phyloP scores from a whole-genome alignment of 495 filamentous ascomycete species.

The Daldinia childiae region DNA sequence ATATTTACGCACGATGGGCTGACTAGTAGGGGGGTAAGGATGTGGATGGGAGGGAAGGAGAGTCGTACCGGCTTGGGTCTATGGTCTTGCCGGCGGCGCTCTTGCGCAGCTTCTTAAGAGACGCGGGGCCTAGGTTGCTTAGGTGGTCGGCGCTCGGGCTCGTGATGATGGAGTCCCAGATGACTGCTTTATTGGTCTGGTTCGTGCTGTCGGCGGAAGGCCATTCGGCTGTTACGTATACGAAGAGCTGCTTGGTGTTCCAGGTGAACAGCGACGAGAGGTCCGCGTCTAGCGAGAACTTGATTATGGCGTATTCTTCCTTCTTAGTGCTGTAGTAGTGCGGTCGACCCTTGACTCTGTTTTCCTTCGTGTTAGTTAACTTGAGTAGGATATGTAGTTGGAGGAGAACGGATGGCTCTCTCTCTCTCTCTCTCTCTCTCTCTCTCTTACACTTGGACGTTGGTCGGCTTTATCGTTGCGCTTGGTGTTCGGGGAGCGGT shows the following conservation, averaged over 20 bases:
- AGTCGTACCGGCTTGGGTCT: constrained; percentile 59
- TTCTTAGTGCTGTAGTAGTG: constrained; percentile 93
- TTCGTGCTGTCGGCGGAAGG: constrained; percentile 57
- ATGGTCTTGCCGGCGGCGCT: constrained; percentile 61
- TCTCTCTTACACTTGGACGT: constrained; percentile 82
- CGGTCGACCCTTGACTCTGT: constrained; percentile 83
- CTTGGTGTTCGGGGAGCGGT: constrained; percentile 73
- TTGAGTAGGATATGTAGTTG: neutral
- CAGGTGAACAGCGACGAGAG: constrained; percentile 93
- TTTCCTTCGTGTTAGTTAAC: constrained; percentile 12
- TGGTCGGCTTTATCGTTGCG: constrained; percentile 71
- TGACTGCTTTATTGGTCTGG: constrained; percentile 77
- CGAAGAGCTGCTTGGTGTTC: constrained; percentile 99
- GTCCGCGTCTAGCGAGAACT: constrained; percentile 89
- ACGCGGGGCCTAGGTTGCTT: constrained; percentile 59
- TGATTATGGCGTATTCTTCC: constrained; percentile 93
- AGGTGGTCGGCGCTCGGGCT: constrained; percentile 68
- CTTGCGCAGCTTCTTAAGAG: constrained; percentile 62
- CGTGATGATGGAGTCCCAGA: constrained; percentile 95
- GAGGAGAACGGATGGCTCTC: constrained; percentile 47
- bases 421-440: too few relatives aligned
- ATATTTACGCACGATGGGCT: neutral
- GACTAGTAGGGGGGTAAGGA: neutral
- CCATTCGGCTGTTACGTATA: constrained; percentile 91
- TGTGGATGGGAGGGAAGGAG: neutral